Conservation (phyloP, 2,329 filamentous ascomycete genomes). For the Claviceps africana region DNA sequence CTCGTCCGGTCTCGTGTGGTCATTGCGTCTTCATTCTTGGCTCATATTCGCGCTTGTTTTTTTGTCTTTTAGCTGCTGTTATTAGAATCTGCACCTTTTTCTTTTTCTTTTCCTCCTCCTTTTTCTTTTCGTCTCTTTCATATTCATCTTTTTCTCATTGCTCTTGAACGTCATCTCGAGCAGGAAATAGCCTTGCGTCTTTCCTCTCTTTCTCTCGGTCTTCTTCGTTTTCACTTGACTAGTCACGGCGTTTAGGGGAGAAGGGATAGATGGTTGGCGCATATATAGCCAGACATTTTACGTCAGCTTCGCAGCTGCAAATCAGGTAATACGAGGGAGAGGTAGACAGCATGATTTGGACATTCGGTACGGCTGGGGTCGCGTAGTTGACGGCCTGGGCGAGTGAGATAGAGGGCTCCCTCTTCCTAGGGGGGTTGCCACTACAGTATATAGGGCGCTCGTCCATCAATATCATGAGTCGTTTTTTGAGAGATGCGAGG, state of each 20-base stretch:
- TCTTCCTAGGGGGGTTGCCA: not conserved
- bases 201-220: not conserved
- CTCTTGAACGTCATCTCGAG: not conserved
- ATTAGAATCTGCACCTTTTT: not conserved
- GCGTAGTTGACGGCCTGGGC: too few relatives aligned
- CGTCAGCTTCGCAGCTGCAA: conserved; percentile 1
- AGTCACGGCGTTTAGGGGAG: conserved; percentile 3
- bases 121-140: too few relatives aligned
- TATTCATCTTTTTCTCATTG: not conserved
- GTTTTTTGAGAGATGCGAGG: not conserved
- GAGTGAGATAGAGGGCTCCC: not conserved
- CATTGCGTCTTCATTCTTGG: not conserved
- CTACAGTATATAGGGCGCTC: conserved; percentile 1
- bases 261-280: not conserved
- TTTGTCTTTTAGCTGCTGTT: too few relatives aligned
- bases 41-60: not conserved
- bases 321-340: not conserved
- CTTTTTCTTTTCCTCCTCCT: not conserved
- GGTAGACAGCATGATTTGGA: not conserved
- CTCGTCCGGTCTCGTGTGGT: not conserved
- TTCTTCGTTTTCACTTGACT: conserved; percentile 3
- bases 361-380: not conserved
- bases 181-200: not conserved
- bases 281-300: not conserved
- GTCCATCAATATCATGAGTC: not conserved